Percentiles rank a stretch among this genome's conserved stretches.
Conservation (phyloP, 257 asterid species). For the Salvia splendens region DNA sequence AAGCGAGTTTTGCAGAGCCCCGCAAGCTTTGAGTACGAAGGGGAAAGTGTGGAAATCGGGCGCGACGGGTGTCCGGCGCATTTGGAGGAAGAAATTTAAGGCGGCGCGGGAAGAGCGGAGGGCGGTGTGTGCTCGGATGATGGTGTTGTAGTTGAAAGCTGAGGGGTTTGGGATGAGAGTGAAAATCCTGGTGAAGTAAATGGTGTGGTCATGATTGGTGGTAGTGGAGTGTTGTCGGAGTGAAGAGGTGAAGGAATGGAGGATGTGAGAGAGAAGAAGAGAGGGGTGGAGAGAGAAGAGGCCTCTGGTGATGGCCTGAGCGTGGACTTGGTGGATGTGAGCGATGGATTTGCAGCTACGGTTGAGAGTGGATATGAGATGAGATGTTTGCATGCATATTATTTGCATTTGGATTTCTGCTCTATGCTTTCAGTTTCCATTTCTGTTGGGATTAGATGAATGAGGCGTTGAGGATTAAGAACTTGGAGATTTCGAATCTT, state of each 20-base stretch:
- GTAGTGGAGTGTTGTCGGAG: constrained; percentile 27
- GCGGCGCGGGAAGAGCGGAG: constrained; percentile 53
- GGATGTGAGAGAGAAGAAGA: constrained; percentile 59
- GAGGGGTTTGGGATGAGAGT: constrained; percentile 58
- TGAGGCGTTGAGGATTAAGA: no score
- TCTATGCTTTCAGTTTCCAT: no score
- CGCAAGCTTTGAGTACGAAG: constrained; percentile 69
- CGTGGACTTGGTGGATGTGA: constrained; percentile 13
- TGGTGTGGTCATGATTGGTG: not conserved
- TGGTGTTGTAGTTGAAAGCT: constrained; percentile 58
- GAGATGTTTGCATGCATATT: constrained; percentile 6
- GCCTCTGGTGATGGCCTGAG: constrained; percentile 21
- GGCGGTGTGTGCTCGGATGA: constrained; percentile 65
- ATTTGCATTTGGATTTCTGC: not conserved
- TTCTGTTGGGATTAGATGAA: no score
- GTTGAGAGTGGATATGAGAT: constrained; percentile 16
- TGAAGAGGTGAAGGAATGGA: constrained; percentile 52
- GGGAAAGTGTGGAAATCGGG: constrained; percentile 72
- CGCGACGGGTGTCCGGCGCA: constrained; percentile 56
- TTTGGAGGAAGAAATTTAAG: constrained; percentile 39
- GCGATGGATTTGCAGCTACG: constrained; percentile 7
- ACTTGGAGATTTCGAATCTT: no score
- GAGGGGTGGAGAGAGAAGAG: constrained; percentile 45
- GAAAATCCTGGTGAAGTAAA: constrained; percentile 58
- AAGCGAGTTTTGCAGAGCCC: constrained; percentile 36